phyloP scores from a whole-genome alignment of 108 stramenopile species.

The Nitzschia putrida region DNA sequence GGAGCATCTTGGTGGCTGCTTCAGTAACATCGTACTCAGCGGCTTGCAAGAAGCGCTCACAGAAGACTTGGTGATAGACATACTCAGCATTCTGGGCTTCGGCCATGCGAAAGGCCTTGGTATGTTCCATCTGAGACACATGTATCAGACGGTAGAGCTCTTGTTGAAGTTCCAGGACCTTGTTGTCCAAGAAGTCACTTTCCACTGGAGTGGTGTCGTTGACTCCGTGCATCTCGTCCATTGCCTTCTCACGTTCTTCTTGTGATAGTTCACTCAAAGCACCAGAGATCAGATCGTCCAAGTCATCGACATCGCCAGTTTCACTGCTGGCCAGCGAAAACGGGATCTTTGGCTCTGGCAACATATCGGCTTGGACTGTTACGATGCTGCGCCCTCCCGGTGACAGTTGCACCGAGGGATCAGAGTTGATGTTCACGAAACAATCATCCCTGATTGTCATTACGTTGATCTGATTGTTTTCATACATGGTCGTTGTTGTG shows the following conservation, averaged over 20 bases:
- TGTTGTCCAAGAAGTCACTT: slow-evolving; percentile 10
- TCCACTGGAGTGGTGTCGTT: slow-evolving; percentile 7
- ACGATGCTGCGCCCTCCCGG: no score
- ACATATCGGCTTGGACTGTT: no score
- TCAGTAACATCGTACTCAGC: slow-evolving; percentile 20
- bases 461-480: no score
- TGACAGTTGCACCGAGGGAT: no score
- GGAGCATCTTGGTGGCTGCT: slow-evolving; percentile 22
- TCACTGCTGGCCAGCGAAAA: no score
- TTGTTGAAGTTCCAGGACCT: slow-evolving; percentile 15
- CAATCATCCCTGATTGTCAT: no score
- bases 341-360: no score
- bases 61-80: not conserved
- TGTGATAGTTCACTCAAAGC: slow-evolving; percentile 12
- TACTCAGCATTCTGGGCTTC: slow-evolving; percentile 5
- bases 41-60: slow-evolving; percentile 31
- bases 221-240: slow-evolving; percentile 41
- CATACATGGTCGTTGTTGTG: no score
- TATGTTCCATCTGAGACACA: not conserved
- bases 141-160: slow-evolving; percentile 4
- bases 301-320: not conserved
- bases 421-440: no score
- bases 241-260: slow-evolving; percentile 28
- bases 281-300: slow-evolving; percentile 2
- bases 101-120: slow-evolving; percentile 13